phyloP scores from a whole-genome alignment of 2,329 filamentous ascomycete species.

The Neonectria neomacrospora region DNA sequence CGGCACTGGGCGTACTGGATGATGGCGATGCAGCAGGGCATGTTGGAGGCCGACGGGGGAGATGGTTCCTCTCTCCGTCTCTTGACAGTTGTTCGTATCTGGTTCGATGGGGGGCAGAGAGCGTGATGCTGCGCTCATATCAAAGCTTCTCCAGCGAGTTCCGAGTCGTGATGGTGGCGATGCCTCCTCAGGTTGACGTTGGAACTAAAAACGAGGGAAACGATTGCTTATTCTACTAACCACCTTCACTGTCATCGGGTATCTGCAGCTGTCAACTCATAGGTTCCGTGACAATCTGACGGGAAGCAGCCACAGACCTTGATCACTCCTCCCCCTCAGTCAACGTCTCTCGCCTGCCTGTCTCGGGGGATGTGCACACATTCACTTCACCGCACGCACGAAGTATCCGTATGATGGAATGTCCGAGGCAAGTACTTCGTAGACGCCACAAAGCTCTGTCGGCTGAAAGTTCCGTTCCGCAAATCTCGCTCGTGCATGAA shows the following conservation, averaged over 20 bases:
- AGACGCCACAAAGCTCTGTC: neutral
- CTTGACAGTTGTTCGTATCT: neutral
- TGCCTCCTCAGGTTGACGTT: neutral
- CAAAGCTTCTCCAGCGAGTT: neutral
- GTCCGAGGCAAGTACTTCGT: neutral
- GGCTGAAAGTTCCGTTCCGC: neutral
- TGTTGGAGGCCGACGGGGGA: constrained; percentile 20
- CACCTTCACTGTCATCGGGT: neutral
- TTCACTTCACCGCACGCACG: neutral
- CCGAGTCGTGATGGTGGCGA: neutral
- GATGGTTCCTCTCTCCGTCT: neutral
- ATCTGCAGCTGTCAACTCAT: constrained; percentile 14
- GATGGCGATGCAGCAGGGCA: constrained; percentile 48
- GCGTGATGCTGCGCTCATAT: neutral
- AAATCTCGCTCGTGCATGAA: neutral
- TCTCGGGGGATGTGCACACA: constrained; percentile 2
- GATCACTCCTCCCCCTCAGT: constrained; percentile 11
- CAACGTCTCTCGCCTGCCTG: constrained; percentile 9
- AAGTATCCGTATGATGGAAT: neutral
- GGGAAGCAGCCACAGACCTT: constrained; percentile 27
- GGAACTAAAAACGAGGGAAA: neutral
- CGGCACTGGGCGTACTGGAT: constrained; percentile 41
- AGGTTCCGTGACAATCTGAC: neutral
- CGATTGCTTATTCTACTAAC: neutral
- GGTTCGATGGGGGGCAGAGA: neutral